Percentiles rank a stretch among this genome's conserved stretches.
phyloP scores from a whole-genome alignment of 73 alveolate species.

The Paramecium biaurelia region DNA sequence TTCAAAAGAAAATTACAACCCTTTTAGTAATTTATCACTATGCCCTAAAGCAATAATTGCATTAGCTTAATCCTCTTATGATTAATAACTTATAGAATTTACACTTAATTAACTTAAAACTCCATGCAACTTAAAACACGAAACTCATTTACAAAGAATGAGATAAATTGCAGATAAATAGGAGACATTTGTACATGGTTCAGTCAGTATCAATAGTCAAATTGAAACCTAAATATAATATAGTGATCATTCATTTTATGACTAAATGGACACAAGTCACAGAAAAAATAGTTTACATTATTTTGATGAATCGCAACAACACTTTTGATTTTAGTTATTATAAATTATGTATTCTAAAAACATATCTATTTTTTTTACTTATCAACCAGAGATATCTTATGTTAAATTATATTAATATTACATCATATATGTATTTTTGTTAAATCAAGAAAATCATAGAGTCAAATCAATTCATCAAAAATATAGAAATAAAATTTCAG shows the following conservation, averaged over 20 bases:
- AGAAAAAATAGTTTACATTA: neutral
- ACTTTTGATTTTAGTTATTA: neutral
- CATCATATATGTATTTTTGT: no score
- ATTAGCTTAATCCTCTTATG: conserved; percentile 13
- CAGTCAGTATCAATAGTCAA: neutral
- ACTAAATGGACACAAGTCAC: neutral
- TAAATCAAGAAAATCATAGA: no score
- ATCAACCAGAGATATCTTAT: no score
- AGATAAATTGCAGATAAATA: conserved; percentile 39
- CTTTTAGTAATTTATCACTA: conserved; percentile 17
- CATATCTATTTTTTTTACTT: no score
- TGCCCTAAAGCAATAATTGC: conserved; percentile 38
- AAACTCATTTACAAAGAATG: neutral
- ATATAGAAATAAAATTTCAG: no score
- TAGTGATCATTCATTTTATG: neutral
- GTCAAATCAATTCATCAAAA: no score
- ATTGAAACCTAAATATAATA: neutral
- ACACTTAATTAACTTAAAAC: neutral
- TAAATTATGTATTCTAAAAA: neutral
- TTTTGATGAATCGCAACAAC: neutral
- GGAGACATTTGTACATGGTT: neutral
- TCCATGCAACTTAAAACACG: neutral
- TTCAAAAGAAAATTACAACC: conserved; percentile 3
- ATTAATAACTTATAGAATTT: neutral
- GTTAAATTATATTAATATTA: no score